Base-by-base conservation (phyloP, 306 rosid species). In the Cucumis melo region DNA sequence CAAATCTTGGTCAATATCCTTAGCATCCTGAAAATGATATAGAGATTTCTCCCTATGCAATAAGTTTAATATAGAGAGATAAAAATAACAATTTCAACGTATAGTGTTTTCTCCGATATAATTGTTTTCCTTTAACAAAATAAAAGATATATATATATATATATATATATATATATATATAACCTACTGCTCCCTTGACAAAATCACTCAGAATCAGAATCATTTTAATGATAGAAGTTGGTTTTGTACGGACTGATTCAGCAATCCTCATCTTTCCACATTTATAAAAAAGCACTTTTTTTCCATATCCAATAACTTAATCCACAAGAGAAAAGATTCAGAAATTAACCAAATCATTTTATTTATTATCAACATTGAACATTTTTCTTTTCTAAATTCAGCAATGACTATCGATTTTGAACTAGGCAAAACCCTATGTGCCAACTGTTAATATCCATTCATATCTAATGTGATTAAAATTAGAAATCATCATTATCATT, bases 211-310 rank as follows among this genome's bases (percentile, higher is more conserved):
- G 73, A 65, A 65, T 36, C 53, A 66, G n/a, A 65, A 9, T n/a
- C 51, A 65, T 16, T 65, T 34, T 50, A 50, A 0, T 68, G 24
- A 68, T 11, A 68, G 55, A 42, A 68, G 38, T 68, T 68, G 74
- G 74, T 44, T 42, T 68, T 44, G 74, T 67, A 67, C 74, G 55
- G 54, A 67, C 55, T 20, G 74, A 67, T 42, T 67, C 74, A 68
- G 2, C 74, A 5, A 68, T 6, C 29, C 4, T 19, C 8, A 68
- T 42, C 23, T 68, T n/a, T 12, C 53, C 54, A 67, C 74, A 20
- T 41, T 39, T 12, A 67, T 67, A 29, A 29, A 61, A 61, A 51
- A 41, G 11, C 74, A 67, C 54, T 41, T 41, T 67, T 67, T 65
- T 67, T 39, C 74, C 50, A 67, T 66, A 67, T 67, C 29, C 53